Evolutionary conservation across 2,329 filamentous ascomycete genomes (phyloP).

Genomic region (Cytospora piceae): DNA sequence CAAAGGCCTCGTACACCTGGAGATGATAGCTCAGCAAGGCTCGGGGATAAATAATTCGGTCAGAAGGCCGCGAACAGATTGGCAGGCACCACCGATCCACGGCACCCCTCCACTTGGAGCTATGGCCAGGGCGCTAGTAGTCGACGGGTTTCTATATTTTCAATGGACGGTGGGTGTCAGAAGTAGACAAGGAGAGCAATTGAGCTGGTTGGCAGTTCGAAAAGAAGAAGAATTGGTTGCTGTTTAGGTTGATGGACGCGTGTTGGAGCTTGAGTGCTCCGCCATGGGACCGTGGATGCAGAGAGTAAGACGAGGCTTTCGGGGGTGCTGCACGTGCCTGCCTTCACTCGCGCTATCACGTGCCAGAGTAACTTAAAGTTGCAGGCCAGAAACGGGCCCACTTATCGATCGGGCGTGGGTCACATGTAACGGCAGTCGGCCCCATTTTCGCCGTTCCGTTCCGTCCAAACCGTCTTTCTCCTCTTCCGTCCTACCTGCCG

Average conservation of each 20-base stretch:
- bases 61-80: neutral
- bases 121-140: neutral
- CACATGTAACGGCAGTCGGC: neutral
- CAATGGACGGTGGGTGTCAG: neutral
- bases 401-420: too few relatives aligned
- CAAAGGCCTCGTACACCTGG: neutral
- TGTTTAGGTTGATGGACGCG: neutral
- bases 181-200: neutral
- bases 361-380: neutral
- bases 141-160: too few relatives aligned
- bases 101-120: neutral
- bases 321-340: neutral
- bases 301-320: neutral
- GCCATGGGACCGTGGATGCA: neutral
- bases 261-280: neutral
- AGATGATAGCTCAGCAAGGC: neutral
- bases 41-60: neutral
- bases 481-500: too few relatives aligned
- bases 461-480: too few relatives aligned
- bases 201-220: neutral
- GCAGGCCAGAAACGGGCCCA: neutral
- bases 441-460: neutral
- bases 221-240: neutral
- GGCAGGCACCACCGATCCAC: neutral
- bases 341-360: neutral